Evolutionary conservation across 208 protist species (phyloP).

Genomic region (Perkinsela sp.): DNA sequence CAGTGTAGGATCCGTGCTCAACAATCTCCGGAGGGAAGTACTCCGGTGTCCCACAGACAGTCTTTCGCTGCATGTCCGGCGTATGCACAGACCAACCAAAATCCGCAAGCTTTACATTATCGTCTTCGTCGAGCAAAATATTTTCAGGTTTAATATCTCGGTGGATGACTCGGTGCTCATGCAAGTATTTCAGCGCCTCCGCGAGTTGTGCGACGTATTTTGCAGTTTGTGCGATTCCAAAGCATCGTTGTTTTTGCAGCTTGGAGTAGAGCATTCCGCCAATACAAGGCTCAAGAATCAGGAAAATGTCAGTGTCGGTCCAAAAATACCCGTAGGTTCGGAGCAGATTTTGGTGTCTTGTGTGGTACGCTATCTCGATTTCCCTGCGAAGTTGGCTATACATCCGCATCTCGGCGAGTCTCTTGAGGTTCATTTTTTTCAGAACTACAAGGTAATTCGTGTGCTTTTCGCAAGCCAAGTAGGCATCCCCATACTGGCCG

Average conservation of each 20-base stretch:
- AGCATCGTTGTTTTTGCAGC: conserved; percentile 52
- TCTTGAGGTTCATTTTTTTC: conserved; percentile 78
- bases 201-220: conserved; percentile 69
- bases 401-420: conserved; percentile 75
- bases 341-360: conserved; percentile 90
- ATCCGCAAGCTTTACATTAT: conserved; percentile 92
- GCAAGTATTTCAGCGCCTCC: conserved; percentile 80
- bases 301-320: conserved; percentile 81
- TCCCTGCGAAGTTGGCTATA: conserved; percentile 87
- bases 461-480: conserved; percentile 81
- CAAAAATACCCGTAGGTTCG: conserved; percentile 91
- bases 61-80: conserved; percentile 60
- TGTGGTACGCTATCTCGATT: conserved; percentile 94
- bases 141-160: conserved; percentile 82
- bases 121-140: conserved; percentile 58
- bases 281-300: conserved; percentile 91
- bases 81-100: conserved; percentile 97
- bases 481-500: conserved; percentile 95
- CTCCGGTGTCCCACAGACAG: conserved; percentile 89
- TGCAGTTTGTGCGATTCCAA: conserved; percentile 45
- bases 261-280: conserved; percentile 92
- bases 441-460: conserved; percentile 90
- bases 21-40: conserved; percentile 97
- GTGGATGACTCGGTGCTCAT: conserved; percentile 85
- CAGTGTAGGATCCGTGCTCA: conserved; percentile 54